These are phyloP conservation scores for Colletotrichum sp. DNA, from an alignment of 2,329 filamentous ascomycete species.

Conservation along the genomic window DNA sequence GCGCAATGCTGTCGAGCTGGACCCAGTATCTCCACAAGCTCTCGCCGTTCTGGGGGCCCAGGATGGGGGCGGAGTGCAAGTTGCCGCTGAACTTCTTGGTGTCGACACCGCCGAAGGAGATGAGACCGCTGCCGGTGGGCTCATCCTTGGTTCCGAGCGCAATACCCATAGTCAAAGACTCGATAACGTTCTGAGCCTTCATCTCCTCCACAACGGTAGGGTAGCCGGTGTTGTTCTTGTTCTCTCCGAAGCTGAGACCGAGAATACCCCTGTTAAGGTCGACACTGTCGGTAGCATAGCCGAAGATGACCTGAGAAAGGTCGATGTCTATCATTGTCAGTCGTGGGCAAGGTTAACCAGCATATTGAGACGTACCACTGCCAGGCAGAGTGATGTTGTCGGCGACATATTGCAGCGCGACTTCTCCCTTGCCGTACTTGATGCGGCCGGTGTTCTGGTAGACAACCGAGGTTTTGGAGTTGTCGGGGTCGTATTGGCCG, in stretches of 20 bases:
- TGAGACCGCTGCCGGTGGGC: conserved; percentile 27
- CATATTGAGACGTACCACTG: conserved; percentile 21
- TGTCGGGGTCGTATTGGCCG: conserved; percentile 41
- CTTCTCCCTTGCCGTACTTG: conserved; percentile 34
- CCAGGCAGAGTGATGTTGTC: conserved; percentile 34
- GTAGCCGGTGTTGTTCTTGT: conserved; percentile 29
- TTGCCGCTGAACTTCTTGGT: conserved; percentile 48
- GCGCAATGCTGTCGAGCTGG: conserved; percentile 39
- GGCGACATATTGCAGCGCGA: conserved; percentile 30
- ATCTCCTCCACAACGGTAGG: conserved; percentile 34
- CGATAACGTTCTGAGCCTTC: conserved; percentile 28
- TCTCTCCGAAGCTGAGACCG: conserved; percentile 34
- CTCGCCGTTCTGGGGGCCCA: conserved; percentile 30
- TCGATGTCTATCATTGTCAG: conserved; percentile 22
- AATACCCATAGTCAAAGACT: conserved; percentile 35
- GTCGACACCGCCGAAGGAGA: conserved; percentile 52
- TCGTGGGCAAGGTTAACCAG: background rate
- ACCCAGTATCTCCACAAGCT: conserved; percentile 45
- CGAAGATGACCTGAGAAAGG: conserved; percentile 32
- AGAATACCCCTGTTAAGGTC: conserved; percentile 35
- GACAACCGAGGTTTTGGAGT: conserved; percentile 27
- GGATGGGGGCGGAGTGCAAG: conserved; percentile 31
- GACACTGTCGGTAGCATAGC: conserved; percentile 29
- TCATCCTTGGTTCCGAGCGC: conserved; percentile 35
- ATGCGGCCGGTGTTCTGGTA: conserved; percentile 24